phyloP scores from a whole-genome alignment of 495 filamentous ascomycete species.

The Penicillium angulare region DNA sequence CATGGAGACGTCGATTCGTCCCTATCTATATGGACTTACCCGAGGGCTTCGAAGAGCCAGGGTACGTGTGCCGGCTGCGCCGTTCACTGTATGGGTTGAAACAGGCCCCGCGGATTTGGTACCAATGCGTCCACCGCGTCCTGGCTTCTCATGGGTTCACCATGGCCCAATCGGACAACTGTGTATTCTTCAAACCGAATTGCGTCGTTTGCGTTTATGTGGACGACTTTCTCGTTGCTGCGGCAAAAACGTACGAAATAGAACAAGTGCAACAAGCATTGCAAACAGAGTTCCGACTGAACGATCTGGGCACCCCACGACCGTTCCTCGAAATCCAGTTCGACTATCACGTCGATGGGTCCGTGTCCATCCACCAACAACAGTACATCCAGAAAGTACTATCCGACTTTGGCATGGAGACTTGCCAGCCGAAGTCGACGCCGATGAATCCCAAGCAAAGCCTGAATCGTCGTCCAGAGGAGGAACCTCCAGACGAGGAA shows the following conservation, averaged over 20 bases:
- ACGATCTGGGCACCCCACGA: slow-evolving; percentile 4
- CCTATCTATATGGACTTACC: slow-evolving; percentile 4
- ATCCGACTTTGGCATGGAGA: slow-evolving; percentile 11
- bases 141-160: slow-evolving; percentile 2
- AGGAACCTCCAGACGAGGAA: slow-evolving; percentile 6
- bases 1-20: slow-evolving; percentile 4
- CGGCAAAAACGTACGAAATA: slow-evolving; percentile 1
- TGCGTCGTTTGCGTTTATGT: slow-evolving; percentile 2
- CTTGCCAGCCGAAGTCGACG: slow-evolving; percentile 6
- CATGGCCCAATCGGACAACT: slow-evolving; percentile 1
- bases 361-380: slow-evolving; percentile 6
- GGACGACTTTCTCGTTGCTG: slow-evolving; percentile 1
- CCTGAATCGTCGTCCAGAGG: slow-evolving; percentile 5
- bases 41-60: slow-evolving; percentile 4
- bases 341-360: slow-evolving; percentile 6
- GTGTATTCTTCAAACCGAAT: neutral
- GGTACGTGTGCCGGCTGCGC: slow-evolving; percentile 5
- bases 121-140: slow-evolving; percentile 9
- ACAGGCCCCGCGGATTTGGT: slow-evolving; percentile 8
- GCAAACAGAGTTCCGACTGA: slow-evolving; percentile 2
- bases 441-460: slow-evolving; percentile 6
- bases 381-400: slow-evolving; percentile 16
- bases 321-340: slow-evolving; percentile 5
- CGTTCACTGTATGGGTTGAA: slow-evolving; percentile 5
- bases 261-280: slow-evolving; percentile 2